Conservation (phyloP, 129 eudicot species). For the sunflower (Helianthus annuus) region HanXRQr2.0-SUNRISE NC_035436.2:59632599-59633098, state of each 20-base stretch:
- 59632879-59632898: conserved; percentile 57
- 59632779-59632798: conserved; percentile 56
- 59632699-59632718: neutral
- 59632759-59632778: conserved; percentile 49
- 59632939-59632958: conserved; percentile 46
- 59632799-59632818: conserved; percentile 70
- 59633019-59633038: too few species aligned
- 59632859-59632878: conserved; percentile 36
- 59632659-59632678: too few species aligned
- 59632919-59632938: conserved; percentile 68
- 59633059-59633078: too few species aligned
- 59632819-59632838: conserved; percentile 25
- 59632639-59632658: too few species aligned
- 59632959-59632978: too few species aligned
- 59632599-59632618: too few species aligned
- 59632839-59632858: conserved; percentile 15
- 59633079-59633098: too few species aligned
- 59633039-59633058: too few species aligned
- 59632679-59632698: too few species aligned
- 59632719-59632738: conserved; percentile 25
- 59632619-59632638: too few species aligned
- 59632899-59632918: conserved; percentile 60
- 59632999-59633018: too few species aligned
- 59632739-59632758: conserved; percentile 59
- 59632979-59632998: too few species aligned